phyloP scores from a whole-genome alignment of 2,329 filamentous ascomycete genomes.

The Xylariaceae sp. region DNA sequence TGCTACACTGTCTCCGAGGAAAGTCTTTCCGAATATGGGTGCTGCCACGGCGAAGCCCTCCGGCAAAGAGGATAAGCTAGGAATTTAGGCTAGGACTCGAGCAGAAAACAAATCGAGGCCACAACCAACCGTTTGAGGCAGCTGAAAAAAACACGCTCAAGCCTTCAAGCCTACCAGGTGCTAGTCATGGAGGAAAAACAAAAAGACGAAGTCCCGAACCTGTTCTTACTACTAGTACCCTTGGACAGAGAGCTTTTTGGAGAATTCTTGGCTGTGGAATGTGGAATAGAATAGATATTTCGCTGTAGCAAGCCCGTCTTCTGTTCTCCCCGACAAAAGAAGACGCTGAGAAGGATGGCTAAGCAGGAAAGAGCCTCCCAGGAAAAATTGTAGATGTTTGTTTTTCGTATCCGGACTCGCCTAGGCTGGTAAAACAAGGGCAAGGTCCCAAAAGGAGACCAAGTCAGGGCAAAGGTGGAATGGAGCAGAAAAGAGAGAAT shows the following conservation, averaged over 20 bases:
- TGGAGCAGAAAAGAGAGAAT: constrained; percentile 1
- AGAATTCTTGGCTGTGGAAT: no score
- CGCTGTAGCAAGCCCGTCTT: no score
- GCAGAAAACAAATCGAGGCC: constrained; percentile 1
- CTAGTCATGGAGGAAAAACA: no score
- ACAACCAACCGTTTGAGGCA: neutral
- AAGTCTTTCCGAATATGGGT: constrained; percentile 3
- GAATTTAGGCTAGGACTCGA: constrained; percentile 1
- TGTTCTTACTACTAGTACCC: no score
- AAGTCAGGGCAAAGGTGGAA: constrained; percentile 9
- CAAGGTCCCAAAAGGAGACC: constrained; percentile 4
- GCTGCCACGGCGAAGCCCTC: constrained; percentile 2
- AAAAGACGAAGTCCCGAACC: no score
- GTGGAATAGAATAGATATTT: no score
- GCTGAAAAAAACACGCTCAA: neutral
- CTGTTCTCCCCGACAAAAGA: no score
- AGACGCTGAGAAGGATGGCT: no score
- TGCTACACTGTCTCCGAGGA: constrained; percentile 12
- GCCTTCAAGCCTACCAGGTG: neutral
- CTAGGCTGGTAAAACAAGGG: constrained; percentile 4
- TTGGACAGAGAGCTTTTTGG: no score
- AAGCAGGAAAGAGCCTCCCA: no score
- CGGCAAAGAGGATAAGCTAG: neutral
- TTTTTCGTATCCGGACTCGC: constrained; percentile 2
- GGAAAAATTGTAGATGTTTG: neutral